These are phyloP conservation scores for Cryptococcus sp. DNA, from an alignment of 1,284 basidiomycete species.

Conservation along the genomic window DNA sequence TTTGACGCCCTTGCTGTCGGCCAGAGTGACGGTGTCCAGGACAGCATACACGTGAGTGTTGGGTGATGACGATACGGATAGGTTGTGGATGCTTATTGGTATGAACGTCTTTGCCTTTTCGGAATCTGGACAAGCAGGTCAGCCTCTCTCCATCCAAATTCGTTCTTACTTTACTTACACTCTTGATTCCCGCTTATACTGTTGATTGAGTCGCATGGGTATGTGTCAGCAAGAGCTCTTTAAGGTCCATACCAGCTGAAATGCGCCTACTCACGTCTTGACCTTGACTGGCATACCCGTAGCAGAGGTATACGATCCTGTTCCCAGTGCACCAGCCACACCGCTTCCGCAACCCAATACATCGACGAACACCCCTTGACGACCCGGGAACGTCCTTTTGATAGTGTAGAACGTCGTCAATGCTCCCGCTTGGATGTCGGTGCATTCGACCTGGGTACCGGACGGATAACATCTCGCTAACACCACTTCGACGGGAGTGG, in stretches of 20 bases:
- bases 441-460: slow-evolving; percentile 64
- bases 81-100: slow-evolving; percentile 67
- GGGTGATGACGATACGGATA: slow-evolving; percentile 66
- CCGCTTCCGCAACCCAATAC: slow-evolving; percentile 80
- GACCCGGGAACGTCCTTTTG: slow-evolving; percentile 56
- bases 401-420: slow-evolving; percentile 69
- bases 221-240: no score
- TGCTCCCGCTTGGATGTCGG: slow-evolving; percentile 65
- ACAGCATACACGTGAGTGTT: slow-evolving; percentile 77
- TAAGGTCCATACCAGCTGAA: neutral
- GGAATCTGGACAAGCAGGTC: slow-evolving; percentile 59
- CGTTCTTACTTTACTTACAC: slow-evolving; percentile 59
- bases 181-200: slow-evolving; percentile 76
- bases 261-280: slow-evolving; percentile 58
- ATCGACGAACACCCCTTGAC: slow-evolving; percentile 59
- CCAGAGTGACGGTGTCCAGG: slow-evolving; percentile 64
- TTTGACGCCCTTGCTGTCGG: slow-evolving; percentile 52
- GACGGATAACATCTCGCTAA: slow-evolving; percentile 60
- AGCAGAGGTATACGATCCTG: slow-evolving; percentile 72
- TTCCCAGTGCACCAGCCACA: slow-evolving; percentile 79
- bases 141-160: slow-evolving; percentile 3
- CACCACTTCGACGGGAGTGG: slow-evolving; percentile 81
- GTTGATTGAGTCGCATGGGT: neutral
- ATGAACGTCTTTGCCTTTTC: slow-evolving; percentile 64
- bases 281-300: slow-evolving; percentile 72